Evolutionary conservation across 306 rosid genomes (phyloP).

Genomic region (Vigna angularis): DNA sequence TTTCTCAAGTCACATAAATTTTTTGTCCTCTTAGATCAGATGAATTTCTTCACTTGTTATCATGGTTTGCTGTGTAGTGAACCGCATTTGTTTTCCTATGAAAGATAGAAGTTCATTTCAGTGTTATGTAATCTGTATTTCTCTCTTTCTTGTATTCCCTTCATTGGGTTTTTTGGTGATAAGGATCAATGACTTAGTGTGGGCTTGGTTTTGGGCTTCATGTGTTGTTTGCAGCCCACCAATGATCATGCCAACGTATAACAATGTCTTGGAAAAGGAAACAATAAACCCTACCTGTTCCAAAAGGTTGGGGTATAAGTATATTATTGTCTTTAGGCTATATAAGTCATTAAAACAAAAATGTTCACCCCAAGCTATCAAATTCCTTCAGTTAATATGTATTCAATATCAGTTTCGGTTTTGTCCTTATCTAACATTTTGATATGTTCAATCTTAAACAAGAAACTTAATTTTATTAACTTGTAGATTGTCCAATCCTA

Average conservation of each 20-base stretch:
- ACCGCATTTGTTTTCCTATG: constrained; percentile 42
- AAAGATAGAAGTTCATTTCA: constrained; percentile 17
- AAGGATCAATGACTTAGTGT: not conserved
- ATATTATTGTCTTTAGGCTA: too few species aligned
- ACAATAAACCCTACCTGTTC: not conserved
- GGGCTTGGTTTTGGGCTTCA: constrained; percentile 8
- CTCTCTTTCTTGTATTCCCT: not conserved
- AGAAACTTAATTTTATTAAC: too few species aligned
- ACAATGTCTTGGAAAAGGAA: not conserved
- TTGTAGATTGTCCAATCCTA: too few species aligned
- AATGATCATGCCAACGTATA: not conserved
- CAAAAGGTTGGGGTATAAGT: not conserved
- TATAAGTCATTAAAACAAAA: too few species aligned
- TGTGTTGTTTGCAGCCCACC: not conserved
- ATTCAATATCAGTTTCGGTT: too few species aligned
- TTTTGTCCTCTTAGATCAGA: constrained; percentile 43
- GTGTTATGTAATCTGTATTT: constrained; percentile 12
- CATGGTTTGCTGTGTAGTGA: constrained; percentile 43
- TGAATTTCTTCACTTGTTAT: constrained; percentile 36
- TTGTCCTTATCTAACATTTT: too few species aligned
- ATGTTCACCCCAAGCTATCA: too few species aligned
- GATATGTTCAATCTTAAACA: too few species aligned
- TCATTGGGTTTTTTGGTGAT: not conserved
- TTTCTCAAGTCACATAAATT: constrained; percentile 44
- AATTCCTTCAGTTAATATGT: too few species aligned